Evolutionary conservation across 2,329 filamentous ascomycete genomes (phyloP).

Genomic region (Tolypocladium capitatum): DNA sequence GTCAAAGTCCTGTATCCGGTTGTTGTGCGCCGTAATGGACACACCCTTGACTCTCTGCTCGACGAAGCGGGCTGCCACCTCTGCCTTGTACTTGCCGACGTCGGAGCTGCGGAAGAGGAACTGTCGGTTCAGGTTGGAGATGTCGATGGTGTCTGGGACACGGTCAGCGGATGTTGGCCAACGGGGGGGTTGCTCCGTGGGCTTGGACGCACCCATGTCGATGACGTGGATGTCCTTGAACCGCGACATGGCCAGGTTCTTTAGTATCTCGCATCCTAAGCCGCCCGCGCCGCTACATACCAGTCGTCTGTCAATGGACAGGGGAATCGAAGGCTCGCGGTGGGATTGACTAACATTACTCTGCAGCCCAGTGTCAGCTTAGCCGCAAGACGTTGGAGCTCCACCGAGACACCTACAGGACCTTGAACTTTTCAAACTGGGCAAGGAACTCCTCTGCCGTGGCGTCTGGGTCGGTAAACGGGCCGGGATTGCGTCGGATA

Average conservation of each 20-base stretch:
- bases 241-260: constrained; percentile 86
- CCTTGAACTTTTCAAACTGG: constrained; percentile 55
- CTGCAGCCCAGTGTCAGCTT: constrained; percentile 17
- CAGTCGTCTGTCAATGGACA: neutral
- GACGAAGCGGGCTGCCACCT: constrained; percentile 84
- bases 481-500: constrained; percentile 62
- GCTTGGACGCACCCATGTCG: constrained; percentile 68
- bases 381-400: neutral
- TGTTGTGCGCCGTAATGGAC: constrained; percentile 85
- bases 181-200: neutral
- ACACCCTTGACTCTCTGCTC: constrained; percentile 81
- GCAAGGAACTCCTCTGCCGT: constrained; percentile 38
- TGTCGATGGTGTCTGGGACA: constrained; percentile 81
- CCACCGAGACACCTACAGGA: constrained; percentile 45
- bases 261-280: constrained; percentile 89
- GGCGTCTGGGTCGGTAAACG: constrained; percentile 59
- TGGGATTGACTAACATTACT: constrained; percentile 31
- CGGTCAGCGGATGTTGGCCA: neutral
- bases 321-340: neutral
- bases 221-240: constrained; percentile 98
- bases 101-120: constrained; percentile 89
- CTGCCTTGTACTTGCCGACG: constrained; percentile 87
- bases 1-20: constrained; percentile 93
- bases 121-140: constrained; percentile 94
- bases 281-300: constrained; percentile 77